Conservation (phyloP, 176 grass and related monocot genomes). For the Zea mays region Zm-B73-REFERENCE-NAM-5.0 NC_050099.1:163214501-163215000, state of each 20-base stretch:
- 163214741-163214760: conserved; percentile 74
- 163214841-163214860: conserved; percentile 34
- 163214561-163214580: neutral
- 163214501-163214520: conserved; percentile 20
- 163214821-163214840: conserved; percentile 38
- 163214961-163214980: conserved; percentile 62
- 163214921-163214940: conserved; percentile 53
- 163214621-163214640: conserved; percentile 75
- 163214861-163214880: conserved; percentile 52
- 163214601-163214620: conserved; percentile 37
- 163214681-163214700: conserved; percentile 80
- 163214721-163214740: conserved; percentile 77
- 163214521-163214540: too few species aligned
- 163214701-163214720: conserved; percentile 87
- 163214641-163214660: conserved; percentile 69
- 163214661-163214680: conserved; percentile 71
- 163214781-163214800: conserved; percentile 52
- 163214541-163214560: too few species aligned
- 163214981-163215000: conserved; percentile 73
- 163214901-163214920: conserved; percentile 70
- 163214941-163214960: conserved; percentile 90
- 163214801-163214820: conserved; percentile 50
- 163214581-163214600: neutral
- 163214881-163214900: conserved; percentile 67
- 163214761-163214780: conserved; percentile 89